Evolutionary conservation across 1,284 basidiomycete genomes (phyloP).

Genomic region (Calocybe gambosa): DNA sequence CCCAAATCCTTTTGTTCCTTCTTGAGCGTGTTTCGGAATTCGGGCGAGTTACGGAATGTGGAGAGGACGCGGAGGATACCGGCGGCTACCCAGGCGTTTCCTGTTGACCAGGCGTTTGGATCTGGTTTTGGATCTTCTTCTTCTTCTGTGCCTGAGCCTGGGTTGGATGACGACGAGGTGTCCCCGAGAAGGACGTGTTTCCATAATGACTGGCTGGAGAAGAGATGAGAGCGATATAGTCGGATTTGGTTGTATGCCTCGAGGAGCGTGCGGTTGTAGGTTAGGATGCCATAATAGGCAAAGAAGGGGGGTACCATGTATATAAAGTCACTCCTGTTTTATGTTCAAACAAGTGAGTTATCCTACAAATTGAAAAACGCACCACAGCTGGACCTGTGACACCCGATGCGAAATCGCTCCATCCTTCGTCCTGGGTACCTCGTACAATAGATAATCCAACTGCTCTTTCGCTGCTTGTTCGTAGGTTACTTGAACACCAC

Average conservation of each 20-base stretch:
- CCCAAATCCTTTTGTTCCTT: conserved; percentile 55
- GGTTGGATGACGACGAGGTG: background rate
- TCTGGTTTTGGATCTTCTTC: too few relatives aligned
- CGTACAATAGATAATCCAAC: conserved; percentile 61
- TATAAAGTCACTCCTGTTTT: conserved; percentile 65
- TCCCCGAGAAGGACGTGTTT: conserved; percentile 58
- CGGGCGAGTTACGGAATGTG: conserved; percentile 64
- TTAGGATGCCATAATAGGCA: conserved; percentile 79
- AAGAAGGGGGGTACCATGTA: conserved; percentile 94
- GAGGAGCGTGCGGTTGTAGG: conserved; percentile 57
- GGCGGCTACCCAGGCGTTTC: conserved; percentile 82
- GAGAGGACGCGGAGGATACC: conserved; percentile 81
- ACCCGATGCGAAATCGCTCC: conserved; percentile 81
- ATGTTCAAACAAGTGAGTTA: background rate
- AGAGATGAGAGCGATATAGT: conserved; percentile 66
- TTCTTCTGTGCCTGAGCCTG: background rate
- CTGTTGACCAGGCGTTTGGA: conserved; percentile 85
- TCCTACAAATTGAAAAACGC: conserved; percentile 13
- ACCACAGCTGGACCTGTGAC: conserved; percentile 68
- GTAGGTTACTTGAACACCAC: conserved; percentile 29
- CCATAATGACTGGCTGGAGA: conserved; percentile 51
- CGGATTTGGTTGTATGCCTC: conserved; percentile 76
- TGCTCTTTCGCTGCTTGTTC: conserved; percentile 57
- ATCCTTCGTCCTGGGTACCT: conserved; percentile 61
- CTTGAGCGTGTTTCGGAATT: conserved; percentile 43